phyloP scores from a whole-genome alignment of 177 flowering plant species.

The Telopea speciosissima region DNA sequence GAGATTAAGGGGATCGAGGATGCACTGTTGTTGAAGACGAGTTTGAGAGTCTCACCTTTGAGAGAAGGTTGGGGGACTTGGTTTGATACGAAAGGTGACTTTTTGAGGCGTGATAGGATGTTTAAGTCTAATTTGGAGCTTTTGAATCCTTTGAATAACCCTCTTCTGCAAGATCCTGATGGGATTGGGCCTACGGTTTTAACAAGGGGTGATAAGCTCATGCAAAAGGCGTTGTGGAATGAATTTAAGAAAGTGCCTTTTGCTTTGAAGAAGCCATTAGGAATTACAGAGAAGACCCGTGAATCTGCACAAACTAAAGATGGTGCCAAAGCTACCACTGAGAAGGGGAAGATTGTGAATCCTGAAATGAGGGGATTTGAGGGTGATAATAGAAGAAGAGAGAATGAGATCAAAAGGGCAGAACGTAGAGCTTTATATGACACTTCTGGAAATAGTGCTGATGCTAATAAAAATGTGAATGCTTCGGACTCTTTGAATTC shows the following conservation, averaged over 20 bases:
- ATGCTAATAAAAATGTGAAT: constrained; percentile 6
- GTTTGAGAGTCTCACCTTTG: constrained; percentile 38
- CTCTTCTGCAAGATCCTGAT: constrained; percentile 90
- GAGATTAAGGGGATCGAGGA: constrained; percentile 63
- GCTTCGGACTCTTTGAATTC: constrained; percentile 7
- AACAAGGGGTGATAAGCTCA: constrained; percentile 68
- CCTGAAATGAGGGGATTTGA: not conserved
- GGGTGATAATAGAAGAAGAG: constrained; percentile 9
- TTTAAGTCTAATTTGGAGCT: constrained; percentile 76
- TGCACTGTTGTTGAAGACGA: constrained; percentile 60
- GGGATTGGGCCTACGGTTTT: constrained; percentile 53
- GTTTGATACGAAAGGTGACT: constrained; percentile 87
- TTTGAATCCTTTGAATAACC: constrained; percentile 79
- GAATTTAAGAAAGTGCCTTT: constrained; percentile 51
- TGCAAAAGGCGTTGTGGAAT: constrained; percentile 47
- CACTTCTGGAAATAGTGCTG: constrained; percentile 3
- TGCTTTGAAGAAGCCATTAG: constrained; percentile 33
- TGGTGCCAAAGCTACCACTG: not conserved
- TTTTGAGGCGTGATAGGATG: constrained; percentile 73
- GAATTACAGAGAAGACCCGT: constrained; percentile 3
- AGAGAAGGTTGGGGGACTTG: constrained; percentile 93
- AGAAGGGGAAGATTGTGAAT: constrained; percentile 4
- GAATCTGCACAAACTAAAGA: not conserved
- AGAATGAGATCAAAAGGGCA: constrained; percentile 26
- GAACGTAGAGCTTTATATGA: constrained; percentile 45